A percentile compares a stretch with the other conserved stretches of the same genome.
phyloP scores from a whole-genome alignment of 2,329 filamentous ascomycete species.

The Pseudogymnoascus destructans region DNA sequence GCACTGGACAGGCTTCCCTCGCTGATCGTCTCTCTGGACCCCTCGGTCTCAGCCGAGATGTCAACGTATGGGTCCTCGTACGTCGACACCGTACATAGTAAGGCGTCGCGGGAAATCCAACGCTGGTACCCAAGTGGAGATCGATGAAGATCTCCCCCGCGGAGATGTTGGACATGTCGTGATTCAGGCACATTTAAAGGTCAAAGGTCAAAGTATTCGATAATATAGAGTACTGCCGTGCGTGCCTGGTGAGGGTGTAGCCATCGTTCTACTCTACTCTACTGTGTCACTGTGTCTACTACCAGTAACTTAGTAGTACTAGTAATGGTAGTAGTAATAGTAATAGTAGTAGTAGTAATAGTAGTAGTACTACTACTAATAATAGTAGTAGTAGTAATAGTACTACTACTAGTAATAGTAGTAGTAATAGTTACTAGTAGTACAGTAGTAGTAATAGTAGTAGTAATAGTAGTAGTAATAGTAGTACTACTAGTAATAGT shows the following conservation, averaged over 20 bases:
- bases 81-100: neutral
- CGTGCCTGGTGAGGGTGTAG: neutral
- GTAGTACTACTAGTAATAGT: too few relatives aligned
- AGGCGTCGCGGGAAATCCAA: neutral
- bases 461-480: too few relatives aligned
- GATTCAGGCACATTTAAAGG: neutral
- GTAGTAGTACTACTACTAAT: too few relatives aligned
- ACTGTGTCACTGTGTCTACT: neutral
- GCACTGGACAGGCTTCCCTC: too few relatives aligned
- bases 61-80: neutral
- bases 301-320: too few relatives aligned
- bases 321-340: too few relatives aligned
- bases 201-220: neutral
- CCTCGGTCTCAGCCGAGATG: constrained; percentile 1
- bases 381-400: too few relatives aligned
- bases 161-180: neutral
- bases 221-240: neutral
- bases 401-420: too few relatives aligned
- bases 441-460: too few relatives aligned
- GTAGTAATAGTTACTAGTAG: too few relatives aligned
- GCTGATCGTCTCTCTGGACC: neutral
- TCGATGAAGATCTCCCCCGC: neutral
- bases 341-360: too few relatives aligned
- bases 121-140: neutral
- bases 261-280: neutral